Conservation (phyloP, 2,329 filamentous ascomycete species). For the Botryotinia convoluta region DNA sequence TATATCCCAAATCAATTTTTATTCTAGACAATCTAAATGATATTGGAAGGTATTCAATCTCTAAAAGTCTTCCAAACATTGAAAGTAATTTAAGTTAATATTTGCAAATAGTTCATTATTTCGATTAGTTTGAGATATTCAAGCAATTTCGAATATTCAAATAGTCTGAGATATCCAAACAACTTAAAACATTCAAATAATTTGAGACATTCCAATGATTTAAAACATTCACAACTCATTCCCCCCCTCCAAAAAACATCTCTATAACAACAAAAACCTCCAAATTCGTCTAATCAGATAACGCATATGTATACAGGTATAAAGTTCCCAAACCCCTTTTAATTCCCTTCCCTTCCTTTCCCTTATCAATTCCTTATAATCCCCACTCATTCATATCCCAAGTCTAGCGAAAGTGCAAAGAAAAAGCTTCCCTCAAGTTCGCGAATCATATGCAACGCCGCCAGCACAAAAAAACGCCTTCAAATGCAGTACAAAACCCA, state of each 20-base stretch:
- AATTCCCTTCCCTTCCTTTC: background rate
- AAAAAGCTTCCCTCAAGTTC: background rate
- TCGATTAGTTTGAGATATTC: too few species aligned
- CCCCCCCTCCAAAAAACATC: background rate
- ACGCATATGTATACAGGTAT: background rate
- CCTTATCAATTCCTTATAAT: background rate
- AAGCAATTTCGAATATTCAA: too few species aligned
- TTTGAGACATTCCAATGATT: too few species aligned
- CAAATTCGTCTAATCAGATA: background rate
- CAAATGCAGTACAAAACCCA: background rate
- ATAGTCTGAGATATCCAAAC: too few species aligned
- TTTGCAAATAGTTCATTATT: too few species aligned
- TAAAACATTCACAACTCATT: background rate
- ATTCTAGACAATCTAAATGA: too few species aligned
- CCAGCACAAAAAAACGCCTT: background rate
- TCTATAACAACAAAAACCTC: background rate
- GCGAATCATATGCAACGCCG: background rate
- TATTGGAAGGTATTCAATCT: too few species aligned
- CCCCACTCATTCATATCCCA: background rate
- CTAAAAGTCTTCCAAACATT: too few species aligned
- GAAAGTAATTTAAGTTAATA: too few species aligned
- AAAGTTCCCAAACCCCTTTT: background rate
- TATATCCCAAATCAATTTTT: too few species aligned
- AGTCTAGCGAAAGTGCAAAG: background rate
- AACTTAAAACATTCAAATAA: too few species aligned